Conservation (phyloP, 2,329 filamentous ascomycete genomes). For the Pseudohalonectria lignicola region DNA sequence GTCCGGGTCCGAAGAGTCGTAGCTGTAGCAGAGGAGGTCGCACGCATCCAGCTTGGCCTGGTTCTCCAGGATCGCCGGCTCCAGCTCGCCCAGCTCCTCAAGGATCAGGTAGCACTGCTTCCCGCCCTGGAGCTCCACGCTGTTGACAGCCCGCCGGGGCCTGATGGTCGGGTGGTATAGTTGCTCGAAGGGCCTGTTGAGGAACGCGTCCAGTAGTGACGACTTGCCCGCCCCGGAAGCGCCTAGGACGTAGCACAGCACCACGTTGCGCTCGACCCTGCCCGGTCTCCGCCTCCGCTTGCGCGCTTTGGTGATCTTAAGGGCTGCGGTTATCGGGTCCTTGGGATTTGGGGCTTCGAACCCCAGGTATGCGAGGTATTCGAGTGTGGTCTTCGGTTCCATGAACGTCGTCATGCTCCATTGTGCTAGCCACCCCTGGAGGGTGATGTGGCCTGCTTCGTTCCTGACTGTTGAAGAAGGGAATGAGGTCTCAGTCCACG, state of each 20-base stretch:
- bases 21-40: conserved; percentile 89
- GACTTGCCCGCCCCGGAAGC: conserved; percentile 84
- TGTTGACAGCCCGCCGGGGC: conserved; percentile 86
- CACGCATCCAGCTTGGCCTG: conserved; percentile 81
- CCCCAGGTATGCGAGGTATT: conserved; percentile 91
- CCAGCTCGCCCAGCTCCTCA: conserved; percentile 90
- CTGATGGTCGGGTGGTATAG: conserved; percentile 93
- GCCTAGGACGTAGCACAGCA: conserved; percentile 86
- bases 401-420: conserved; percentile 99
- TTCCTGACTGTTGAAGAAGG: conserved; percentile 91
- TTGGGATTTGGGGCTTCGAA: conserved; percentile 76
- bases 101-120: conserved; percentile 96
- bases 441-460: conserved; percentile 86
- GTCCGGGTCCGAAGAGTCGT: conserved; percentile 94
- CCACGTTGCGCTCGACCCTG: conserved; percentile 85
- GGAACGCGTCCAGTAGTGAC: conserved; percentile 78
- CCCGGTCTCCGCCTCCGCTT: conserved; percentile 75
- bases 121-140: conserved; percentile 87
- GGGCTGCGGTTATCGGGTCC: conserved; percentile 59
- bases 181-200: conserved; percentile 74
- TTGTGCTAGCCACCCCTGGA: conserved; percentile 96
- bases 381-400: conserved; percentile 86
- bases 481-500: conserved; percentile 83
- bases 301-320: conserved; percentile 87
- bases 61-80: conserved; percentile 90